Evolutionary conservation across 202 grass and related monocot species (phyloP).

Genomic region (Setaria italica): DNA sequence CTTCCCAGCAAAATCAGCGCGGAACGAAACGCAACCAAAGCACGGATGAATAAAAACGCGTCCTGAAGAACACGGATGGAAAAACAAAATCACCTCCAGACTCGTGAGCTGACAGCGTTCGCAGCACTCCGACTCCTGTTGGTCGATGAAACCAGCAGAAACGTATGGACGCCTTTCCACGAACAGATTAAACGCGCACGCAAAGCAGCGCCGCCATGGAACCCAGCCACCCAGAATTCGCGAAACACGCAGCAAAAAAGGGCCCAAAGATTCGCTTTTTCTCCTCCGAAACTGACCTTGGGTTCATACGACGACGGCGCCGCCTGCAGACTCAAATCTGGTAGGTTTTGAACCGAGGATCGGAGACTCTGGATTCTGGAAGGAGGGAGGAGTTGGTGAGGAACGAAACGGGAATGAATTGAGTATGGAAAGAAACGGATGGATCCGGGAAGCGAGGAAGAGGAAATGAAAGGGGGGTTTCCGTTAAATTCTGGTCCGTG

Average conservation of each 20-base stretch:
- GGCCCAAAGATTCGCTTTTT: neutral
- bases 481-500: slow-evolving; percentile 44
- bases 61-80: slow-evolving; percentile 5
- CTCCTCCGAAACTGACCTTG: slow-evolving; percentile 39
- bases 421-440: slow-evolving; percentile 38
- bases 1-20: neutral
- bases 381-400: slow-evolving; percentile 41
- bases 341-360: slow-evolving; percentile 23
- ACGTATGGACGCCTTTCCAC: slow-evolving; percentile 17
- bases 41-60: neutral
- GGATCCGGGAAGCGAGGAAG: slow-evolving; percentile 38
- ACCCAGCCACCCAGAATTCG: slow-evolving; percentile 23
- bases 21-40: neutral
- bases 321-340: slow-evolving; percentile 24
- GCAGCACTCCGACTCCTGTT: neutral
- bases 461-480: slow-evolving; percentile 15
- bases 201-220: slow-evolving; percentile 13
- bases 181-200: slow-evolving; percentile 37
- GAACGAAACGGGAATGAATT: slow-evolving; percentile 12
- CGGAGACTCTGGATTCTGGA: slow-evolving; percentile 26
- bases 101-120: neutral
- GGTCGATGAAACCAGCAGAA: neutral
- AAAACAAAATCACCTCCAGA: slow-evolving; percentile 4
- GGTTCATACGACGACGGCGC: slow-evolving; percentile 2
- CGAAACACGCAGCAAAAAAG: slow-evolving; percentile 18